Conservation (phyloP, 2,329 filamentous ascomycete species). For the Pyrenochaeta sp. region DNA sequence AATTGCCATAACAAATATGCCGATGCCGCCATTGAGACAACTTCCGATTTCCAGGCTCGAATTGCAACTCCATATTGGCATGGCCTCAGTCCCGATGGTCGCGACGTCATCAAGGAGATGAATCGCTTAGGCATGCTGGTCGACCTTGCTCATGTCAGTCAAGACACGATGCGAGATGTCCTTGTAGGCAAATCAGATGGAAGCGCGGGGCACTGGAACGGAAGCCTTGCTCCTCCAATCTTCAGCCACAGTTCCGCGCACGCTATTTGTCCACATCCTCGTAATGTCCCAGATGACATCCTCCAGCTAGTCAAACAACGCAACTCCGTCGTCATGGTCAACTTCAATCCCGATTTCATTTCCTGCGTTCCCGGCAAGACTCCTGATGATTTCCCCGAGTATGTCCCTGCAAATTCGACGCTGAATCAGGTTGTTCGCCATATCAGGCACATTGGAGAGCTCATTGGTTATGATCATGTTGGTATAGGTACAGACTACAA, state of each 20-base stretch:
- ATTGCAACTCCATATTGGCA: slow-evolving; percentile 67
- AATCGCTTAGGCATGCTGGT: slow-evolving; percentile 95
- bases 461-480: slow-evolving; percentile 87
- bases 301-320: slow-evolving; percentile 77
- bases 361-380: slow-evolving; percentile 71
- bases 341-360: slow-evolving; percentile 84
- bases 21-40: slow-evolving; percentile 76
- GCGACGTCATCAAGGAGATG: slow-evolving; percentile 81
- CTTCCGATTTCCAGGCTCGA: slow-evolving; percentile 48
- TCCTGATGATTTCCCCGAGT: slow-evolving; percentile 71
- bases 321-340: slow-evolving; percentile 87
- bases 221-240: slow-evolving; percentile 82
- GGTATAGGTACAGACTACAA: slow-evolving; percentile 92
- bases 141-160: slow-evolving; percentile 80
- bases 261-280: slow-evolving; percentile 82
- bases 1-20: slow-evolving; percentile 93
- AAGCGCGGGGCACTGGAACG: slow-evolving; percentile 64
- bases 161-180: slow-evolving; percentile 86
- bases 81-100: slow-evolving; percentile 77
- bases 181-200: slow-evolving; percentile 63
- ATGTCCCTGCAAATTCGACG: slow-evolving; percentile 73
- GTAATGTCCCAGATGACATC: slow-evolving; percentile 89
- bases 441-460: slow-evolving; percentile 80
- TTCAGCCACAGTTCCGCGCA: slow-evolving; percentile 89
- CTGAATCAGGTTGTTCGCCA: slow-evolving; percentile 81